Evolutionary conservation across 345 rosid species (phyloP).

Genomic region (Litchi chinensis): DNA sequence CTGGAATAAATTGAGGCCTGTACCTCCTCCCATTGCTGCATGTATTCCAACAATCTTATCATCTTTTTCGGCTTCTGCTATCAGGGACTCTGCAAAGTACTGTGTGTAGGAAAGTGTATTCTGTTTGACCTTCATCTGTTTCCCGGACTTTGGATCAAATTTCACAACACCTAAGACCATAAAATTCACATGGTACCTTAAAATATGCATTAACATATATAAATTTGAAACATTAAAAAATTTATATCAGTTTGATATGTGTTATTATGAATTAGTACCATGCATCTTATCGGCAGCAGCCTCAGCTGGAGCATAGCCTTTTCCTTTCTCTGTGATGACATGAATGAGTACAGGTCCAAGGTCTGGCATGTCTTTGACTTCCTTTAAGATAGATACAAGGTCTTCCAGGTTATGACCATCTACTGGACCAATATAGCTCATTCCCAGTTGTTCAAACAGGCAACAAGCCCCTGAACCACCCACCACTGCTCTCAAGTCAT

Average conservation of each 20-base stretch:
- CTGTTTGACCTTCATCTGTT: slow-evolving; percentile 38
- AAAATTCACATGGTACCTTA: no score
- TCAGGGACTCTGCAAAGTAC: slow-evolving; percentile 49
- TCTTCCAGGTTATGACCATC: slow-evolving; percentile 51
- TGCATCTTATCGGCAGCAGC: slow-evolving; percentile 53
- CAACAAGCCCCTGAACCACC: slow-evolving; percentile 26
- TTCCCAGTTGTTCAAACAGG: slow-evolving; percentile 54
- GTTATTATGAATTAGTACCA: slow-evolving; percentile 29
- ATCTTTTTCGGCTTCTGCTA: slow-evolving; percentile 50
- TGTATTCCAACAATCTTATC: slow-evolving; percentile 53
- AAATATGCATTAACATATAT: no score
- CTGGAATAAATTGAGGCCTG: slow-evolving; percentile 48
- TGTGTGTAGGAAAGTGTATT: slow-evolving; percentile 34
- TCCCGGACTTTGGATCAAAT: slow-evolving; percentile 49
- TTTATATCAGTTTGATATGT: not conserved
- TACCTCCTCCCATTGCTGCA: slow-evolving; percentile 66
- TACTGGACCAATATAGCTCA: slow-evolving; percentile 52
- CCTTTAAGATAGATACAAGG: slow-evolving; percentile 37
- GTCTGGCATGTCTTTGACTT: slow-evolving; percentile 36
- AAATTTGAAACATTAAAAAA: not conserved
- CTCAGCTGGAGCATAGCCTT: slow-evolving; percentile 56
- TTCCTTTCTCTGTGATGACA: slow-evolving; percentile 53
- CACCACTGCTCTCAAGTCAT: slow-evolving; percentile 26
- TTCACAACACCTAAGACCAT: slow-evolving; percentile 43
- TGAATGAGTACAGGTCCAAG: slow-evolving; percentile 54